Evolutionary conservation across 2,329 filamentous ascomycete species (phyloP).

Genomic region (Incumbomyces lentus): DNA sequence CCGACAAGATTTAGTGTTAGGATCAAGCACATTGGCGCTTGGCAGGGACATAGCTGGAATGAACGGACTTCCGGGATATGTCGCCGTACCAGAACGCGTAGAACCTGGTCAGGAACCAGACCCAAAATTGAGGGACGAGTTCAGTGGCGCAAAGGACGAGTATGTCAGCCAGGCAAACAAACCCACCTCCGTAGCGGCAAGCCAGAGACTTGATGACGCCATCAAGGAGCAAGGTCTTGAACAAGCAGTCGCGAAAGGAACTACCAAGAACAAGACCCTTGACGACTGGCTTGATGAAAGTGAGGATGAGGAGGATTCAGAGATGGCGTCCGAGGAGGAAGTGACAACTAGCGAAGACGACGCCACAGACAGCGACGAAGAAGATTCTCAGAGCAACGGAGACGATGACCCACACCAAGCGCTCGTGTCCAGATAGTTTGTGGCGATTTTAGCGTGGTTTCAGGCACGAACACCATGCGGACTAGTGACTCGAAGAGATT

Average conservation of each 20-base stretch:
- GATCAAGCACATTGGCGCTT: conserved; percentile 75
- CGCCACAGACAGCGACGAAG: conserved; percentile 43
- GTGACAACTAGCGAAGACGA: conserved; percentile 41
- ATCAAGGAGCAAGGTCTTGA: conserved; percentile 31
- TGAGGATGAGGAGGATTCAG: conserved; percentile 48
- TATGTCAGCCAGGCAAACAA: conserved; percentile 26
- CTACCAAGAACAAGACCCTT: conserved; percentile 61
- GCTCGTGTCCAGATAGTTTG: conserved; percentile 6
- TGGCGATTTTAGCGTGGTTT: not conserved
- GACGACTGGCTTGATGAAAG: conserved; percentile 87
- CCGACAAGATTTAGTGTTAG: conserved; percentile 65
- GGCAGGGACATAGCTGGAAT: conserved; percentile 59
- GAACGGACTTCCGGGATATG: conserved; percentile 68
- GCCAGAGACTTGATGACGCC: conserved; percentile 33
- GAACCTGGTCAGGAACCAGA: conserved; percentile 69
- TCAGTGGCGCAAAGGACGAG: conserved; percentile 25
- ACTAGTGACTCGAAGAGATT: no score
- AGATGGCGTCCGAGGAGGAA: conserved; percentile 44
- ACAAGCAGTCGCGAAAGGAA: conserved; percentile 18
- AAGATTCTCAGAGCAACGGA: conserved; percentile 28
- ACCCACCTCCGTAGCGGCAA: conserved; percentile 27
- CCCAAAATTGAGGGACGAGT: conserved; percentile 56
- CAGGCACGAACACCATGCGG: no score
- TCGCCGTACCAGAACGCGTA: conserved; percentile 75
- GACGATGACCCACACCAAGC: conserved; percentile 7